phyloP scores from a whole-genome alignment of 2,329 filamentous ascomycete genomes.

The Talaromyces albobiverticillius region DNA sequence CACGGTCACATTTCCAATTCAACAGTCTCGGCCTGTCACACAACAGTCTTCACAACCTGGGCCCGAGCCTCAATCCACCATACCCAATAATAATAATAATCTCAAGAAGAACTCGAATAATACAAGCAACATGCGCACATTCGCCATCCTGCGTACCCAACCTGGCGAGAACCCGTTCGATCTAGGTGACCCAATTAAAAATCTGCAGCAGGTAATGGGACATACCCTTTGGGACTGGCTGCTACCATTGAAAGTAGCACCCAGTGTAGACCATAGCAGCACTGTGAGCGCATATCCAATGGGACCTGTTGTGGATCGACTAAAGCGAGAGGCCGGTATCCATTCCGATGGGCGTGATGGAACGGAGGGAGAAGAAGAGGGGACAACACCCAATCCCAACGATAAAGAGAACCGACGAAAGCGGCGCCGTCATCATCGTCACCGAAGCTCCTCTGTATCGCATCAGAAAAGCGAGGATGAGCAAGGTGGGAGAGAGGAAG shows the following conservation, averaged over 20 bases:
- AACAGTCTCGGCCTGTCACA: slow-evolving; percentile 4
- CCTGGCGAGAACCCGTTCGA: slow-evolving; percentile 84
- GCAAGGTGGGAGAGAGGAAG: neutral
- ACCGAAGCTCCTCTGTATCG: neutral
- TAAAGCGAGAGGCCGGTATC: slow-evolving; percentile 49
- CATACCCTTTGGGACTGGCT: slow-evolving; percentile 70
- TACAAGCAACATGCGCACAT: slow-evolving; percentile 60
- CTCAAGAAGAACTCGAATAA: slow-evolving; percentile 9
- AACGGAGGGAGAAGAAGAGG: neutral
- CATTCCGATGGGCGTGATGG: neutral
- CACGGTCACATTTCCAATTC: slow-evolving; percentile 40
- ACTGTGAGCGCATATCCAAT: slow-evolving; percentile 66
- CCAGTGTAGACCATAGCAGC: slow-evolving; percentile 67
- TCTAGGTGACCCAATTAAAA: slow-evolving; percentile 61
- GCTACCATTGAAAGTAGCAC: slow-evolving; percentile 70
- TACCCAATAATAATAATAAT: slow-evolving; percentile 8
- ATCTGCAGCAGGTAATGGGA: slow-evolving; percentile 81
- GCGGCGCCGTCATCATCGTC: neutral
- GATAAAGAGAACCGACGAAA: neutral
- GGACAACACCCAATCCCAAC: neutral
- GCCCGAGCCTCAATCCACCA: neutral
- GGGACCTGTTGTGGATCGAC: slow-evolving; percentile 58
- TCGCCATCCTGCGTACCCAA: slow-evolving; percentile 72
- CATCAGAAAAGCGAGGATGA: neutral
- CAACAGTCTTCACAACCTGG: neutral